Base-by-base conservation (phyloP, 805 yeast species). In the Hanseniaspora nectarophila region DNA sequence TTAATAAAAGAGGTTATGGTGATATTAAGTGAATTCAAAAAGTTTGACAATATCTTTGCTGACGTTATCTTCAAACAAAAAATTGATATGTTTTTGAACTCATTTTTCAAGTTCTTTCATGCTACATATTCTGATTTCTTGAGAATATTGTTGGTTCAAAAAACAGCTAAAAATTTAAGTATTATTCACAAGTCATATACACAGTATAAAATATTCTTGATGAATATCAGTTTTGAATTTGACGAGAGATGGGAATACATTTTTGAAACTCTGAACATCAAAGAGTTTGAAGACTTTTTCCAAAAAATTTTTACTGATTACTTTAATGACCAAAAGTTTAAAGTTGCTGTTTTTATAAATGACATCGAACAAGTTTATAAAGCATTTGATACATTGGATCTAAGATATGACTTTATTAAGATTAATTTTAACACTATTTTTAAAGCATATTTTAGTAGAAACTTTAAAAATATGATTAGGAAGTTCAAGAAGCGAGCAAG, bases 181-280 rank as follows among this genome's bases (percentile, higher is more conserved):
- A 1, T 20, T n/a, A 39, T 32, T 23, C 21, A 37, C 10, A 31
- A 5, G 5, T 23, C 21, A 15, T 48, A 48, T 9, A 24, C 32
- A 5, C 23, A 32, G 3, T 33, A 40, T 13, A n/a, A 31, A 32
- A 20, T 20, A 8, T 40, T 31, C 31, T 16, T 48, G 33, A n/a
- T 24, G 10, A 23, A 16, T 6, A 16, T 48, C 3, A 28, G 32
- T 5, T 40, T 39, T 24, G 20, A 23, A 16, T 15, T 32, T 39
- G 52, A 35, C 24, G 34, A 48, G 15, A 15, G 34, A 24, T 39
- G 52, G 45, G 43, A 40, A 12, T 26, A 40, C 21, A 40, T 24
- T 10, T 40, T 40, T 26, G 29, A 24, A 15, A 26, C 29, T 6
- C 2, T 40, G 12, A 40, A 40, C 23, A 26, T n/a, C 10, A 26